Base-by-base conservation (phyloP, 1,139 yeast species). In the Pichia inconspicua region DNA sequence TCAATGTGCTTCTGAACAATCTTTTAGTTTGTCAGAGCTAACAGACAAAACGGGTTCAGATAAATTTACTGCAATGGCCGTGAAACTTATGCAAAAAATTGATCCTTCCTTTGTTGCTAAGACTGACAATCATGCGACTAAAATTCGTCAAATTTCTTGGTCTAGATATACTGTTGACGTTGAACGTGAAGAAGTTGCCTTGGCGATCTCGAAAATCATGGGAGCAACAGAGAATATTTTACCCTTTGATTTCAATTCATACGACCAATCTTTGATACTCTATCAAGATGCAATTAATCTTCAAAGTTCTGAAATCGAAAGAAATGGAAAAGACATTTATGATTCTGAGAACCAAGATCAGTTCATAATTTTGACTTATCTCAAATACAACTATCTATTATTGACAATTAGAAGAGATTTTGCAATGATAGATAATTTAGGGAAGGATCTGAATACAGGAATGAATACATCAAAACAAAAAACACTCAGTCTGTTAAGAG, bases 371-470 rank as follows among this genome's bases (percentile, higher is more conserved):
- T 70, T 79, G 50, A 85, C 96, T 0, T 90, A 76, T 65, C 75
- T 88, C 59, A 80, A 79, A 57, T 90, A 84, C 67, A 77, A 82
- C 58, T 69, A 78, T 55, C 68, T 84, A 43, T 71, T 84, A 55
- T 74, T 84, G 38, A 78, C 84, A 53, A 74, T 88, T 50, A 78
- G 80, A 64, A 80, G 97, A 67, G 96, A 88, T 62, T 66, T 74
- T 52, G 61, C 74, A 25, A 68, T 82, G 48, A 69, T 76, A 49
- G 66, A 65, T 28, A 57, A 48, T 7, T 50, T 59, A 7, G 53
- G 56, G 10, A 30, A 28, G 1, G 30, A 42, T n/a, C 15, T 36
- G 7, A 34, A 25, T 5, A 49, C 50, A 2, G 50, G 59, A 36
- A 48, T 58, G 55, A 51, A 56, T 52, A 43, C 48, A 48, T 48